Conservation (phyloP, 768 basidiomycete genomes). For the Cystobasidiopsis lactophilus region DNA sequence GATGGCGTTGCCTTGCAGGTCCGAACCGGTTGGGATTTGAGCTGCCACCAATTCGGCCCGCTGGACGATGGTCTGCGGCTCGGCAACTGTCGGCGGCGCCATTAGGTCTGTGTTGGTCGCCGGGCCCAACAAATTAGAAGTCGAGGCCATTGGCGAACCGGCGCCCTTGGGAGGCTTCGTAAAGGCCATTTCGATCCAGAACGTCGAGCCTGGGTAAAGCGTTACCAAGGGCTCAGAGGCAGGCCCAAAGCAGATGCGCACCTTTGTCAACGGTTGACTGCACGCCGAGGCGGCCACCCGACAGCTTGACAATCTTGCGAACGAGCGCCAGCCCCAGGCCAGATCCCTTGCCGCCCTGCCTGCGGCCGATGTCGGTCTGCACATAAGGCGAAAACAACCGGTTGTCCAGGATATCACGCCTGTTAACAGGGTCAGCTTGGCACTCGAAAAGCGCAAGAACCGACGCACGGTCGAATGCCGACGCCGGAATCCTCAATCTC, state of each 20-base stretch:
- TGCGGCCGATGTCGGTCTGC: slow-evolving; percentile 29
- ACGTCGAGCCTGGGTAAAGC: slow-evolving; percentile 14
- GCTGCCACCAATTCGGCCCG: too few relatives aligned
- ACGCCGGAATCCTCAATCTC: slow-evolving; percentile 30
- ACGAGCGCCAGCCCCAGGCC: slow-evolving; percentile 26
- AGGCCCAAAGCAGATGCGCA: background rate
- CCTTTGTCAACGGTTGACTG: slow-evolving; percentile 4
- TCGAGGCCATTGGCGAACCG: too few relatives aligned
- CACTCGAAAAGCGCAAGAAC: too few relatives aligned
- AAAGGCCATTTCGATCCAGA: slow-evolving; percentile 16
- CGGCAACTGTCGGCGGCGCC: too few relatives aligned
- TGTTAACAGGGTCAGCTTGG: too few relatives aligned
- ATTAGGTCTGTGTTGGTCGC: too few relatives aligned
- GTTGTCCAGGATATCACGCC: slow-evolving; percentile 25
- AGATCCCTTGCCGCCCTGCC: slow-evolving; percentile 30
- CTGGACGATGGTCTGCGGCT: too few relatives aligned
- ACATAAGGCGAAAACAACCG: slow-evolving; percentile 21
- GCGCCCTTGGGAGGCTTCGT: background rate
- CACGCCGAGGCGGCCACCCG: slow-evolving; percentile 28
- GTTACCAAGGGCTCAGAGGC: background rate
- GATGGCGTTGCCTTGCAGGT: too few relatives aligned
- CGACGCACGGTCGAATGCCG: slow-evolving; percentile 25
- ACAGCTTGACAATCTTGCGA: slow-evolving; percentile 29
- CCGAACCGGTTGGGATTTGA: too few relatives aligned
- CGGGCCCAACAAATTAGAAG: too few relatives aligned